Base-by-base conservation (phyloP, 2,329 filamentous ascomycete species). In the Arthrinium puccinioides region DNA sequence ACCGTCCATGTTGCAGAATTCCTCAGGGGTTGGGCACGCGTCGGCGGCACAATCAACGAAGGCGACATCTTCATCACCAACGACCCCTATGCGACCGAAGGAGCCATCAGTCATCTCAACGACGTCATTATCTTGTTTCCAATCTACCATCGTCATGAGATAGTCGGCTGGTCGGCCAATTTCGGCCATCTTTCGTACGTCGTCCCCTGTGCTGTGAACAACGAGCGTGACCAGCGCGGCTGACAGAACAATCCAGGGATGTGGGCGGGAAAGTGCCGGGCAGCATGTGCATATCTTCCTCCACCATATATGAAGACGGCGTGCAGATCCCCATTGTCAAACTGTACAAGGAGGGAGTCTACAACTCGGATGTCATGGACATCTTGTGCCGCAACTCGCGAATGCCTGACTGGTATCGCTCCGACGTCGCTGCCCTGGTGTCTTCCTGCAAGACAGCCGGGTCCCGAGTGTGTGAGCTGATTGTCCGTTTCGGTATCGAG, bases 61-160 rank as follows among this genome's bases (percentile, higher is more conserved):
- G 68, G 66, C 1, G 68, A 72, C 36, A 50, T 71, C 2, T 72
- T 71, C 39, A 59, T 72, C 25, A 72, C 68, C 14, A 71, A 72
- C 38, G 68, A 72, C 33, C 63, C 65, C 4, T 72, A 70, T 42
- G 61, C 66, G 33, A 62, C 68, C 1, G 56, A 64, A 19, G 69
- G 68, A 8, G 67, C 69, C 6, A 64, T 72, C 21, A 70, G 63
- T 6, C 67, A 72, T 45, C 49, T 70, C 5, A 70, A 70, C 51
- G 66, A 70, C 40, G 61, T 70, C 5, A 67, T 72, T n/a, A 59
- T 70, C 2, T 45, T 72, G 2, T 47, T 71, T 2, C 68, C 68
- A 3, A 70, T 72, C 24, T 66, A 66, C 44, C 56, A 64, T 36
- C 44, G 67, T 9, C 56, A 62, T 39, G 50, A 56, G 15, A 52